These are phyloP conservation scores for Salvia hispanica DNA, from an alignment of 257 asterid genomes.

Conservation along the genomic window DNA sequence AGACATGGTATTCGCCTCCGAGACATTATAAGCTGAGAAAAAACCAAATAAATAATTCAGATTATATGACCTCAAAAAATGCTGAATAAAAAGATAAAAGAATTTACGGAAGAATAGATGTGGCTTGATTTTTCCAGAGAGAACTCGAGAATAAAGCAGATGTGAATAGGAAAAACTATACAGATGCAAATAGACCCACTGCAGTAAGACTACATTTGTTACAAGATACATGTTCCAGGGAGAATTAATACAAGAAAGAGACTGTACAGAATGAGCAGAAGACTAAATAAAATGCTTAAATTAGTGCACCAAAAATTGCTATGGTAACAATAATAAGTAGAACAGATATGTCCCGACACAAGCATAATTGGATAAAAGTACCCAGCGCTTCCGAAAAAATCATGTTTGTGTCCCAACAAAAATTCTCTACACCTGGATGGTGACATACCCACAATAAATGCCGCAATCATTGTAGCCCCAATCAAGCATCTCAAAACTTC, in stretches of 20 bases:
- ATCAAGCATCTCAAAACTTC: too few species aligned
- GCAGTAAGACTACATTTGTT: not conserved
- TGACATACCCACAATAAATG: too few species aligned
- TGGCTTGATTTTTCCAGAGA: conserved; percentile 5
- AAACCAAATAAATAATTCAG: conserved; percentile 21
- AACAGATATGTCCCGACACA: too few species aligned
- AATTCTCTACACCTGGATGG: too few species aligned
- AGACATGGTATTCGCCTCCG: conserved; percentile 95
- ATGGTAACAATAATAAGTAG: conserved; percentile 7
- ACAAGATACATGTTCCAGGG: conserved; percentile 19
- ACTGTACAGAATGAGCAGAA: not conserved
- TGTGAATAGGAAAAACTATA: not conserved
- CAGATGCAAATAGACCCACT: not conserved
- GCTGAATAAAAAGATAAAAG: conserved; percentile 19
- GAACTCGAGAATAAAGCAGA: conserved; percentile 18
- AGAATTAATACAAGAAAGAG: not conserved
- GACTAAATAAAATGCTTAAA: not conserved
- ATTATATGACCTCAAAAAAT: not conserved
- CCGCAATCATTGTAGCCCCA: too few species aligned
- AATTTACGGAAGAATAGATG: not conserved
- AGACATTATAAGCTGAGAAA: conserved; percentile 91
- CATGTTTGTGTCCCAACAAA: too few species aligned
- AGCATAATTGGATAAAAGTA: too few species aligned
- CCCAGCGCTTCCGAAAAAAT: too few species aligned
- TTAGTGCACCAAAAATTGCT: conserved; percentile 11